Conservation (phyloP, 352 stramenopile species). For the Globisporangium irregulare region DNA sequence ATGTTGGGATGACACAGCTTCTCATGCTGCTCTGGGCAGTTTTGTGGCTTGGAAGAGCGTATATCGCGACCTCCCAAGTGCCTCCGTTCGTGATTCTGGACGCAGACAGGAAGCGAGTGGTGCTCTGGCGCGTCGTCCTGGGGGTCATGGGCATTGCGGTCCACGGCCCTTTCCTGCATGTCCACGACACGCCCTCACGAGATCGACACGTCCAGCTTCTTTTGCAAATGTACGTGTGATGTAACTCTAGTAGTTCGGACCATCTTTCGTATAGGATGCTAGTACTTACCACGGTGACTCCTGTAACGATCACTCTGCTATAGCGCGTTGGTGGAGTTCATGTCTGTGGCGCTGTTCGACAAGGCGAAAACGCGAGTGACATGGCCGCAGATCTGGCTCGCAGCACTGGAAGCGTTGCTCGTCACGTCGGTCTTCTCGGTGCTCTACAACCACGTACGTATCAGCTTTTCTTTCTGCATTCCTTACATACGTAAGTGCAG, state of each 20-base stretch:
- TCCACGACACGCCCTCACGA: background rate
- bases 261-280: background rate
- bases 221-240: conserved; percentile 19
- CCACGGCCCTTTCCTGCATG: conserved; percentile 6
- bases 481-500: background rate
- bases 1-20: conserved; percentile 28
- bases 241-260: background rate
- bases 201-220: conserved; percentile 18
- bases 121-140: conserved; percentile 14
- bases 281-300: background rate
- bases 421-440: conserved; percentile 34
- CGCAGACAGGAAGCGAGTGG: background rate
- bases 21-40: conserved; percentile 23
- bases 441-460: conserved; percentile 27
- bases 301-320: background rate
- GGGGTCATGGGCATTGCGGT: background rate
- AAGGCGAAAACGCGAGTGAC: conserved; percentile 15
- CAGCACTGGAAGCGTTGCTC: conserved; percentile 25
- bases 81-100: background rate
- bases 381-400: conserved; percentile 20
- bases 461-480: background rate
- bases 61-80: conserved; percentile 6
- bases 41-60: conserved; percentile 40
- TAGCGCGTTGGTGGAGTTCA: conserved; percentile 29
- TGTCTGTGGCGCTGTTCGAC: conserved; percentile 18